Conservation (phyloP, 768 basidiomycete species). For the Collybiopsis confluens region DNA sequence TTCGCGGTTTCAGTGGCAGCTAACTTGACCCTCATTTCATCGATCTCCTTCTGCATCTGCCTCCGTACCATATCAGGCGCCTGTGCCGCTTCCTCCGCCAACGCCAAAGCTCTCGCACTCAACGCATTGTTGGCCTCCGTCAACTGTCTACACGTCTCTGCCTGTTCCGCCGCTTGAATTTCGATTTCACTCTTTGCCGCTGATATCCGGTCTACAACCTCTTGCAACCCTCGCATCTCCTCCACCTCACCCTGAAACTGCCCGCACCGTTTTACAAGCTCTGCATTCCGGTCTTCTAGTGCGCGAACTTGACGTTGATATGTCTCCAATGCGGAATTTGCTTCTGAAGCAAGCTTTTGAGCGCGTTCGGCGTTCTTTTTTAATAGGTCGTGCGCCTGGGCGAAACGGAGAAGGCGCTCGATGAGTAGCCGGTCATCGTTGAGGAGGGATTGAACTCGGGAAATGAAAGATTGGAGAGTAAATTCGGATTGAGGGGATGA, state of each 20-base stretch:
- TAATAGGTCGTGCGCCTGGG: constrained; percentile 83
- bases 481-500: constrained; percentile 30
- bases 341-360: constrained; percentile 86
- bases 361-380: constrained; percentile 92
- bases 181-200: constrained; percentile 71
- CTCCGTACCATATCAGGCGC: constrained; percentile 54
- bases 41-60: constrained; percentile 62
- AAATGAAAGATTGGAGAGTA: constrained; percentile 71
- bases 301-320: constrained; percentile 86
- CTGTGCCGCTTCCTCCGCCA: constrained; percentile 65
- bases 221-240: constrained; percentile 43
- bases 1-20: background rate
- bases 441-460: constrained; percentile 76
- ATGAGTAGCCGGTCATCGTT: constrained; percentile 81
- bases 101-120: constrained; percentile 63
- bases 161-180: constrained; percentile 62
- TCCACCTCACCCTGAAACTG: constrained; percentile 52
- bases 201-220: constrained; percentile 52
- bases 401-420: constrained; percentile 78
- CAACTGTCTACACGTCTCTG: constrained; percentile 68
- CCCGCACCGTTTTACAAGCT: constrained; percentile 54
- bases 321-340: constrained; percentile 72
- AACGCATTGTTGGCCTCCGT: constrained; percentile 76
- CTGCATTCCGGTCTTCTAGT: constrained; percentile 70
- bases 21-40: constrained; percentile 45